These are phyloP conservation scores for Staphylotrichum longicolle DNA, from an alignment of 495 filamentous ascomycete species.

Conservation along the genomic window DNA sequence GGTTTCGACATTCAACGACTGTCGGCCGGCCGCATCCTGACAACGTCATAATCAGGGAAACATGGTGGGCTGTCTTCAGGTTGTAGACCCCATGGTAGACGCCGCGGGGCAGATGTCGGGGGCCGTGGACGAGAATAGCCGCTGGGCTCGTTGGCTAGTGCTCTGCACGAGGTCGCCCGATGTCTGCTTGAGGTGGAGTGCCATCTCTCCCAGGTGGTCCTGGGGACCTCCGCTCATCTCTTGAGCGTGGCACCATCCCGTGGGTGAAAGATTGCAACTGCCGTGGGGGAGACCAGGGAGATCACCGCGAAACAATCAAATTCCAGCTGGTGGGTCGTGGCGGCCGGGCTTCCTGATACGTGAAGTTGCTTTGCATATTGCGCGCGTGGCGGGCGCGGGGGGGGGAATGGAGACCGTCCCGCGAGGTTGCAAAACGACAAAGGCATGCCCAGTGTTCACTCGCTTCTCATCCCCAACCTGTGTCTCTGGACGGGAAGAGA, in stretches of 20 bases:
- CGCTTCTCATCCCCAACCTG: background rate
- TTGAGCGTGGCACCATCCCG: background rate
- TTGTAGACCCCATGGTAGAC: background rate
- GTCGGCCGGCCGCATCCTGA: background rate
- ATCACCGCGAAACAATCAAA: background rate
- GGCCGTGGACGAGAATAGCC: no score
- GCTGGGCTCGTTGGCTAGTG: no score
- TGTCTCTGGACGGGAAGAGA: background rate
- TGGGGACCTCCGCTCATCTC: background rate
- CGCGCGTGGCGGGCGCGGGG: conserved; percentile 13
- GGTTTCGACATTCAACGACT: background rate
- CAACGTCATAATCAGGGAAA: conserved; percentile 4
- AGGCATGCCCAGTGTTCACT: background rate
- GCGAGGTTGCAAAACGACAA: conserved; percentile 1
- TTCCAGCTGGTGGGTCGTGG: background rate
- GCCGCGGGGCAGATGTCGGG: no score
- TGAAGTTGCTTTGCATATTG: conserved; percentile 20
- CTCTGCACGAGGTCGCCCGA: no score
- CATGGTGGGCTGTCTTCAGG: background rate
- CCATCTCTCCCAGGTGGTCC: no score
- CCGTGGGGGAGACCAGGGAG: conserved; percentile 10
- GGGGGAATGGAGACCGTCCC: background rate
- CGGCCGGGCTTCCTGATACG: conserved; percentile 5
- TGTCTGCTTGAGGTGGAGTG: no score
- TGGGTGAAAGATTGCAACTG: conserved; percentile 8